phyloP scores from a whole-genome alignment of 1,139 yeast species.

The Diutina pseudorugosa region DNA sequence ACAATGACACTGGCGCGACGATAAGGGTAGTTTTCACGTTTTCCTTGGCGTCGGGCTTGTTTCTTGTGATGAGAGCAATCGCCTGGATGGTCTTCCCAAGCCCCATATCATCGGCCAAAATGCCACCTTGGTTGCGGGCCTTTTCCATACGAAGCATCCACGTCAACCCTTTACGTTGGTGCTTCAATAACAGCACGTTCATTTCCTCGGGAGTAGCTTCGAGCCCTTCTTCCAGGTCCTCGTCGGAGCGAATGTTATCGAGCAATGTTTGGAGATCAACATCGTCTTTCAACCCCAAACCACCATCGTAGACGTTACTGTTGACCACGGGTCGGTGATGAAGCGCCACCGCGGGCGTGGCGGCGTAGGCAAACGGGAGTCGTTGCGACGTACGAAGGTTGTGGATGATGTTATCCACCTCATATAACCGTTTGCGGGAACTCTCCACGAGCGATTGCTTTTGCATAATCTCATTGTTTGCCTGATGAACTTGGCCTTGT shows the following conservation, averaged over 20 bases:
- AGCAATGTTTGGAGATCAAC: constrained; percentile 35
- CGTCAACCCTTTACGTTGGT: constrained; percentile 74
- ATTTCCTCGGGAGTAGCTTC: constrained; percentile 62
- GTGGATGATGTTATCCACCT: not conserved
- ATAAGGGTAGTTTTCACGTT: constrained; percentile 50
- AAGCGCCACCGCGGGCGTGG: not conserved
- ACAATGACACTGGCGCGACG: constrained; percentile 74
- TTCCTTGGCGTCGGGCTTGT: constrained; percentile 23
- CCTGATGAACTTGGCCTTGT: not conserved
- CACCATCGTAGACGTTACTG: not conserved
- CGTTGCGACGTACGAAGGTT: not conserved
- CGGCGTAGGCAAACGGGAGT: not conserved
- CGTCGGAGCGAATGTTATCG: constrained; percentile 41
- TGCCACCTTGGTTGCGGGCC: constrained; percentile 54
- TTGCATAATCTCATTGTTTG: not conserved
- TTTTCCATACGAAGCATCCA: constrained; percentile 70
- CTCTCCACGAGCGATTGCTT: not conserved
- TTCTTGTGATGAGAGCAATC: constrained; percentile 52
- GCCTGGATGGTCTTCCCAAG: constrained; percentile 85
- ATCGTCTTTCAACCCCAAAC: constrained; percentile 19
- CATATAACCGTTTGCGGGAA: not conserved
- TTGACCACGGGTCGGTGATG: not conserved
- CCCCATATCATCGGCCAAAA: constrained; percentile 92
- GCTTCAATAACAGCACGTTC: constrained; percentile 56
- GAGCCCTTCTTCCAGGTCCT: constrained; percentile 38